These are phyloP conservation scores for Coleophoma cylindrospora DNA, from an alignment of 2,329 filamentous ascomycete genomes.

Conservation along the genomic window DNA sequence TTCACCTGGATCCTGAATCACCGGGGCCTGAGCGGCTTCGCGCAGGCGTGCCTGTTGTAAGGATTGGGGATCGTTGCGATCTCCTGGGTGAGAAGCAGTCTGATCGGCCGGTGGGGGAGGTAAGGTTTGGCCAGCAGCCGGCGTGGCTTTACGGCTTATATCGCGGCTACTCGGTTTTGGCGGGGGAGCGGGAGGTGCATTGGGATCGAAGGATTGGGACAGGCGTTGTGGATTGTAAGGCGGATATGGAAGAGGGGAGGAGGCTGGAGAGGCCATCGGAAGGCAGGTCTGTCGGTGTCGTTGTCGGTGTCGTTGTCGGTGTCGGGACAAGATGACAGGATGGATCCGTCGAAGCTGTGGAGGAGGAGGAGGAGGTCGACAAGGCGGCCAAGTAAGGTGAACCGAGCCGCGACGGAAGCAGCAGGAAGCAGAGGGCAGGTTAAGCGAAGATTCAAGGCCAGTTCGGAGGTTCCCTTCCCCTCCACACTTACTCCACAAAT, in stretches of 20 bases:
- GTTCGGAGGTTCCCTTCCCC: too few relatives aligned
- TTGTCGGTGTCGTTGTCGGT: too few relatives aligned
- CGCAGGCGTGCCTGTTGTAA: slow-evolving; percentile 13
- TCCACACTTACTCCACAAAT: too few relatives aligned
- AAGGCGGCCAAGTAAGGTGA: too few relatives aligned
- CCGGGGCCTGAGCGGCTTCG: slow-evolving; percentile 26
- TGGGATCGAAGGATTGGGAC: slow-evolving; percentile 35
- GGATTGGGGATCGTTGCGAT: slow-evolving; percentile 6
- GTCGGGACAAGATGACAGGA: too few relatives aligned
- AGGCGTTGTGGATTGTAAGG: slow-evolving; percentile 7
- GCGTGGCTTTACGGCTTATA: slow-evolving; percentile 61
- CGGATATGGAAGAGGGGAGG: slow-evolving; percentile 13
- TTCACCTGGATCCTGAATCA: slow-evolving; percentile 54
- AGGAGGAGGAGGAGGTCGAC: too few relatives aligned
- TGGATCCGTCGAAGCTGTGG: too few relatives aligned
- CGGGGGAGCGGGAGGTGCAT: slow-evolving; percentile 62
- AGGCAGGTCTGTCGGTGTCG: slow-evolving; percentile 6
- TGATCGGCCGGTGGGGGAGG: slow-evolving; percentile 19
- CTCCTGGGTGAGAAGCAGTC: slow-evolving; percentile 4
- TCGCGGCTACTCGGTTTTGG: slow-evolving; percentile 70
- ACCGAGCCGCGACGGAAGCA: too few relatives aligned
- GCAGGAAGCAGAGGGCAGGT: too few relatives aligned
- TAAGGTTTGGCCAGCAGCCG: slow-evolving; percentile 36
- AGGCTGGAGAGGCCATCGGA: slow-evolving; percentile 15
- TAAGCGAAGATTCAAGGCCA: not conserved